phyloP scores from a whole-genome alignment of 352 stramenopile genomes.

The Globisporangium cystogenes region DNA sequence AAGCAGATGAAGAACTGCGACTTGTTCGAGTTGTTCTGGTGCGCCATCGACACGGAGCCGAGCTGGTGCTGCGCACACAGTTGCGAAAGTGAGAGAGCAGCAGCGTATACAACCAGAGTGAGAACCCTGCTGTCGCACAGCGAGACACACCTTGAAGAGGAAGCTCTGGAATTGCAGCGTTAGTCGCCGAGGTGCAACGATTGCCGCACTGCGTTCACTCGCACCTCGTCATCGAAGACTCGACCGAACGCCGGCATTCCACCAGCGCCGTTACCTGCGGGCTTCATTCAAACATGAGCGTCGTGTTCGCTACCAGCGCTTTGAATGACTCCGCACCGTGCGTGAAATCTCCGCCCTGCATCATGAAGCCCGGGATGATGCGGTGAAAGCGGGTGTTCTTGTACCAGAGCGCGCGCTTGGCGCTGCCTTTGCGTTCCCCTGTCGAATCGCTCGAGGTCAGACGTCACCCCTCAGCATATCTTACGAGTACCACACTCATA shows the following conservation, averaged over 20 bases:
- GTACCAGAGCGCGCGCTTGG: constrained; percentile 73
- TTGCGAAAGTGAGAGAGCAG: neutral
- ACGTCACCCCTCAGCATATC: no score
- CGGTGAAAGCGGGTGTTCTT: constrained; percentile 96
- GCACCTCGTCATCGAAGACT: constrained; percentile 95
- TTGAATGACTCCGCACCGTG: constrained; percentile 35
- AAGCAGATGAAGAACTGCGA: constrained; percentile 99
- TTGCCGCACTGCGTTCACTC: neutral
- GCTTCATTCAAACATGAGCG: neutral
- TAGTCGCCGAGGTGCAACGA: no score
- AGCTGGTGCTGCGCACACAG: constrained; percentile 64
- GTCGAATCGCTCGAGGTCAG: neutral
- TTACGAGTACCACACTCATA: neutral
- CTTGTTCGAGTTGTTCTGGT: constrained; percentile 95
- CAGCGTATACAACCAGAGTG: neutral
- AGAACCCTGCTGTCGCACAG: no score
- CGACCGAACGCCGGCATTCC: constrained; percentile 92
- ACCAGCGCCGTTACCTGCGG: constrained; percentile 86
- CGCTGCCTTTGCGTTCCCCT: constrained; percentile 50
- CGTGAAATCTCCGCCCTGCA: constrained; percentile 94
- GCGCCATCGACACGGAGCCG: constrained; percentile 97
- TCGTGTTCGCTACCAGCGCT: neutral
- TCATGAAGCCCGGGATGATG: constrained; percentile 99
- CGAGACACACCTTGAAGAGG: constrained; percentile 53
- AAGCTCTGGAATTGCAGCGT: constrained; percentile 63